Evolutionary conservation across 2,329 filamentous ascomycete genomes (phyloP).

Genomic region (Cucurbitaria berberidis): DNA sequence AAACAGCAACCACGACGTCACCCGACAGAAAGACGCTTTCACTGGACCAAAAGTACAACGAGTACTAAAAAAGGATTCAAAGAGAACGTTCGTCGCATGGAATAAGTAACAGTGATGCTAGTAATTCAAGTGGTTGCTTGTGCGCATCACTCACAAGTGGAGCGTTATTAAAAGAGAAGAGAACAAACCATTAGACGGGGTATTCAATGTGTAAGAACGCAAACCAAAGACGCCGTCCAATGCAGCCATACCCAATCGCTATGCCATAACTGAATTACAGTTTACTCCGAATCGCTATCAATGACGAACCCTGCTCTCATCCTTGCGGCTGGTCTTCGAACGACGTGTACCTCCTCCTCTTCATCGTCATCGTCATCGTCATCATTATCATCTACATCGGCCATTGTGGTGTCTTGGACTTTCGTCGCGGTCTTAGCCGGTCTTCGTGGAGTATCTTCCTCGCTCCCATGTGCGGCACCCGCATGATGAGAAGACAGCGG

Average conservation of each 20-base stretch:
- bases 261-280: background rate
- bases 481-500: conserved; percentile 49
- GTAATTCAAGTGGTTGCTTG: no score
- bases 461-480: conserved; percentile 11
- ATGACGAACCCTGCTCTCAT: conserved; percentile 53
- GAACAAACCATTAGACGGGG: conserved; percentile 13
- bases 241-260: conserved; percentile 9
- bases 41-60: background rate
- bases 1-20: conserved; percentile 18
- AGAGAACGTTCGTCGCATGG: background rate
- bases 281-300: conserved; percentile 53
- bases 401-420: conserved; percentile 31
- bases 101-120: background rate
- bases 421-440: conserved; percentile 3
- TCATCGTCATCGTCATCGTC: conserved; percentile 49
- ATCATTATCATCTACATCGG: conserved; percentile 21
- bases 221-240: conserved; percentile 25
- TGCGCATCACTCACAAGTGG: background rate
- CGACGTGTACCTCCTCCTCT: conserved; percentile 46
- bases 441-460: conserved; percentile 22
- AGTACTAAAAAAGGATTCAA: background rate
- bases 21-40: conserved; percentile 3
- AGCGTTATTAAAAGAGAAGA: background rate
- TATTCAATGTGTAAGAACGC: conserved; percentile 26
- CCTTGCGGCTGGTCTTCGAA: conserved; percentile 44